Evolutionary conservation across 2,329 filamentous ascomycete genomes (phyloP), one percentile per base, ranked within the genome.

Genomic region (Cytospora piceae): DNA sequence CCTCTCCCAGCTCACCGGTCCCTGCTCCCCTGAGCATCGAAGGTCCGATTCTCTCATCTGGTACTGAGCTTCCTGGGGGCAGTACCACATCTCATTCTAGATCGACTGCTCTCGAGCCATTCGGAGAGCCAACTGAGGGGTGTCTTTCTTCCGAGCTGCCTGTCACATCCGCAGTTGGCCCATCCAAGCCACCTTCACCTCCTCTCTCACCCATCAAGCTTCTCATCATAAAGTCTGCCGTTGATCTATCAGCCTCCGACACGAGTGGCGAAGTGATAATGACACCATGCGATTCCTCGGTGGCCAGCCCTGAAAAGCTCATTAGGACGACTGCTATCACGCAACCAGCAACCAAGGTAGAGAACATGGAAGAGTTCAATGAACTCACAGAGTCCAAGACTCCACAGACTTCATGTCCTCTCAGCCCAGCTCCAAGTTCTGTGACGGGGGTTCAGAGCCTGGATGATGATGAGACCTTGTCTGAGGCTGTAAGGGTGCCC

Each of bases 341-440:
- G n/a, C 24, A 27, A 24, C 5, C 6, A 4, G 14, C 31, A 29
- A 1, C 15, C 2, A 14, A 15, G 14, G 12, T 20, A 8, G 52
- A 49, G 17, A 11, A 12, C 9, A 24, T 11, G 8, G 14, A 20
- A 3, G 37, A 58, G 20, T 14, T 22, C 17, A 15, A 31, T 7
- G 58, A 51, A 1, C 17, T 15, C 2, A 17, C 27, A 14, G n/a
- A 27, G 5, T 15, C 6, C 39, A 24, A 56, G 9, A 1, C 20
- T 12, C 22, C 27, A 46, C 58, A 56, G 17, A 32, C 24, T 14
- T 3, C 54, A 29, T 20, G 17, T 15, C 55, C 63, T 1, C 20
- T 22, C n/a, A 63, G 51, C 11, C 54, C 66, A 56, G 52, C 59
- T 32, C 11, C 55, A 9, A 63, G 51, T 42, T 63, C 56, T 8